Conservation (phyloP, 2,329 filamentous ascomycete species). For the Camptophora hylomeconis region DNA sequence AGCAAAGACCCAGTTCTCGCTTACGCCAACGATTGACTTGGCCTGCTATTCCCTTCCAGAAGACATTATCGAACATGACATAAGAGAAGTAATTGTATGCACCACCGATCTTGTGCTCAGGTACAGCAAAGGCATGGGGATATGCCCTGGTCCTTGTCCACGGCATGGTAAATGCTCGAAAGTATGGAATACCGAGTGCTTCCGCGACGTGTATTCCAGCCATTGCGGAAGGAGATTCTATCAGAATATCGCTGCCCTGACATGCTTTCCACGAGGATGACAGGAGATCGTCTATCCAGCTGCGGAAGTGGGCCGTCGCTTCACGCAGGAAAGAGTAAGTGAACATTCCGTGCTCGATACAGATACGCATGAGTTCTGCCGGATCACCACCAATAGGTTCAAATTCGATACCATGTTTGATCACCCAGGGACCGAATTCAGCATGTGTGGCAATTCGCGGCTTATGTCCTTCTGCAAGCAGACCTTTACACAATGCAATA, state of each 20-base stretch:
- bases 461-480: constrained; percentile 76
- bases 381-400: constrained; percentile 80
- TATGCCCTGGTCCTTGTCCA: constrained; percentile 95
- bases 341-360: constrained; percentile 95
- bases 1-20: constrained; percentile 61
- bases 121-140: constrained; percentile 88
- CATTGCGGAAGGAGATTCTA: constrained; percentile 95
- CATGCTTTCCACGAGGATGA: constrained; percentile 72
- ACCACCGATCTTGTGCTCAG: constrained; percentile 86
- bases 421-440: constrained; percentile 82
- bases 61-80: constrained; percentile 89
- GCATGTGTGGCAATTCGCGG: constrained; percentile 80
- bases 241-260: constrained; percentile 74
- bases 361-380: constrained; percentile 86
- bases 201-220: constrained; percentile 95
- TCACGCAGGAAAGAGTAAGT: constrained; percentile 82
- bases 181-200: constrained; percentile 83
- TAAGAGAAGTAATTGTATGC: constrained; percentile 93
- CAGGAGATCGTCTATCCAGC: constrained; percentile 87
- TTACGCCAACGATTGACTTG: constrained; percentile 92
- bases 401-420: constrained; percentile 90
- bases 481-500: constrained; percentile 84
- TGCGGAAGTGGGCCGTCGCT: constrained; percentile 74
- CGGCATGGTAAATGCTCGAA: constrained; percentile 95
- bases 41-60: constrained; percentile 84